Evolutionary conservation across 768 basidiomycete species (phyloP), one percentile per base, ranked within the genome.

Genomic region (Termitomyces sp.): DNA sequence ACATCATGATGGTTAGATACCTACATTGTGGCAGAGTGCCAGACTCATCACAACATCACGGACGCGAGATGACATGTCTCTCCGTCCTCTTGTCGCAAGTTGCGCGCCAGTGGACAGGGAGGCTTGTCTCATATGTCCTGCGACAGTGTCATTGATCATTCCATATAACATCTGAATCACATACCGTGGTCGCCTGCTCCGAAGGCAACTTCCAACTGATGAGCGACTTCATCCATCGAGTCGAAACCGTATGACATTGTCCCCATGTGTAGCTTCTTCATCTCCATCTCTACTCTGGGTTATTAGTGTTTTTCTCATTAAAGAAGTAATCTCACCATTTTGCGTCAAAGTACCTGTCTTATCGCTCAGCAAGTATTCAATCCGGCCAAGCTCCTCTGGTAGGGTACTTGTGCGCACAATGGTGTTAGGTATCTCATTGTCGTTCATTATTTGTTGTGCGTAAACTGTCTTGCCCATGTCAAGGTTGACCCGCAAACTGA

Each of bases 391-490:
- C 67, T 98, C 95, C 68, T 99, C 97, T 0, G 97, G 97, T 3
- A 99, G 77, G 0, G 97, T 99, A 64, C 90, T 93, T n/a, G 97
- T 98, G 13, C 97, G 81, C 7, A 98, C 97, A 57, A 98, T 97
- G 4, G 97, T 97, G 44, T 86, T 84, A 4, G 94, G 93, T 60
- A 99, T 99, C 70, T 98, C 93, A 42, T 62, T 66, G 72, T 98
- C 97, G 49, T 83, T 87, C 88, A 95, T 94, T 53, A 98, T 98
- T 60, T 94, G 91, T 40, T 90, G 87, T 0, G 93, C 94, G 63
- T 99, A 99, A 40, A 98, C 90, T 1, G 95, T 98, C 73, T 99
- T 99, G 53, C 97, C 97, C 95, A 99, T 98, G 69, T 99, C 97
- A 50, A 99, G 80, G 63, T 99, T 99, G 50, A 99, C 96, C n/a